Base-by-base conservation (phyloP, 305 asterid genomes). In the Nicotiana rustica region DNA sequence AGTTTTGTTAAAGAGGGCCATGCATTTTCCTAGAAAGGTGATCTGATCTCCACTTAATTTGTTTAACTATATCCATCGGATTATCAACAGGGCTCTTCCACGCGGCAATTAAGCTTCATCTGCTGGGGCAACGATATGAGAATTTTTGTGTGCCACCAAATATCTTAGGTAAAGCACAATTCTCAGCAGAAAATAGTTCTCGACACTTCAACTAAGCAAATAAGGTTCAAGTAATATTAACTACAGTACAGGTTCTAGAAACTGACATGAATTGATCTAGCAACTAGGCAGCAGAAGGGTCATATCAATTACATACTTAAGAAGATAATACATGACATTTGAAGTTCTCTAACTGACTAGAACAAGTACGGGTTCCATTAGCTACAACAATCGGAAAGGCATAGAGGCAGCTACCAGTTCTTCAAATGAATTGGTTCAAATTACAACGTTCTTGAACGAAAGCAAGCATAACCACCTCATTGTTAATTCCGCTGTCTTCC, bases 261-360 rank as follows among this genome's bases (percentile, higher is more conserved):
- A 18, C 76, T 67, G 52, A 41, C 55, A 12, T 67, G 76, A 67
- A 67, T 7, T 35, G 38, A 67, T 35, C 29, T 67, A 67, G 76
- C 76, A 67, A 35, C 76, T 67, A 67, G 47, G 76, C 76, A 67
- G 29, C 55, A 67, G 29, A 35, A 67, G 52, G 29, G 76, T 38
- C 10, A 35, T 14, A 17, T 35, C 52, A 67, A 13, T 35, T 67
- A 3, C 21, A 6, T 35, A 18, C 75, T 35, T 67, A 33, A 67
- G 17, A 33, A 36, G 49, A 35, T 67, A 33, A 67, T 21, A 67
- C n/a, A 62, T 67, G 36, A 67, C 75, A 67, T 35, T 67, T 33
- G 52, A 9, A 67, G 52, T 67, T 35, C 25, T 33, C 75, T 1
- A 67, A 67, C 73, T 4, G 6, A 33, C 12, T 49, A 52, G 38